Evolutionary conservation across 257 asterid species (phyloP).

Genomic region (Solanum chilense): DNA sequence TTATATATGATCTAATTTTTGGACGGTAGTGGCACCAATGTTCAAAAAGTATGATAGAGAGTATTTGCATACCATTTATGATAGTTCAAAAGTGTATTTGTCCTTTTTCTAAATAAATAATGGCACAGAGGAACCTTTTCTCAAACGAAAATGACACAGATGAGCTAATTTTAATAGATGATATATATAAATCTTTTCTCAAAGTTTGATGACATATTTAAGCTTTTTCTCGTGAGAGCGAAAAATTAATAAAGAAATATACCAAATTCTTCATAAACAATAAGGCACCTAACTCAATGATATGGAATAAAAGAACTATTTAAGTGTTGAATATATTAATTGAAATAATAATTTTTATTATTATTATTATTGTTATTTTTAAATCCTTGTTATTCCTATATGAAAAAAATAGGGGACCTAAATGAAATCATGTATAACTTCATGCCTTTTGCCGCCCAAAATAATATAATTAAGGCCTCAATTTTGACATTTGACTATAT

Average conservation of each 20-base stretch:
- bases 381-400: not conserved
- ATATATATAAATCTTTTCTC: no score
- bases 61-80: no score
- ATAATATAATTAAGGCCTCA: not conserved
- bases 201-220: rapidly evolving
- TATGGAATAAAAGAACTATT: not conserved
- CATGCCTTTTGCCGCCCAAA: not conserved
- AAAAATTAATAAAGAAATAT: not conserved
- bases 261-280: not conserved
- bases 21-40: no score
- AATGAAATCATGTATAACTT: not conserved
- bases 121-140: not conserved
- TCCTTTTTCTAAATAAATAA: no score
- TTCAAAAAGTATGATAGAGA: rapidly evolving
- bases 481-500: not conserved
- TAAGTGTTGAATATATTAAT: not conserved
- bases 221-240: not conserved
- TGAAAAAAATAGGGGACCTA: not conserved
- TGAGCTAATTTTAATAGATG: no score
- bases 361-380: no score
- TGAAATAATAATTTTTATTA: not conserved
- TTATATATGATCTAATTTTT: no score
- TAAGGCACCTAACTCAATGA: not conserved
- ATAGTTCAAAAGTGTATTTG: rapidly evolving
- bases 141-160: not conserved